Evolutionary conservation across 345 rosid species (phyloP).

Genomic region (Gossypium bickii): DNA sequence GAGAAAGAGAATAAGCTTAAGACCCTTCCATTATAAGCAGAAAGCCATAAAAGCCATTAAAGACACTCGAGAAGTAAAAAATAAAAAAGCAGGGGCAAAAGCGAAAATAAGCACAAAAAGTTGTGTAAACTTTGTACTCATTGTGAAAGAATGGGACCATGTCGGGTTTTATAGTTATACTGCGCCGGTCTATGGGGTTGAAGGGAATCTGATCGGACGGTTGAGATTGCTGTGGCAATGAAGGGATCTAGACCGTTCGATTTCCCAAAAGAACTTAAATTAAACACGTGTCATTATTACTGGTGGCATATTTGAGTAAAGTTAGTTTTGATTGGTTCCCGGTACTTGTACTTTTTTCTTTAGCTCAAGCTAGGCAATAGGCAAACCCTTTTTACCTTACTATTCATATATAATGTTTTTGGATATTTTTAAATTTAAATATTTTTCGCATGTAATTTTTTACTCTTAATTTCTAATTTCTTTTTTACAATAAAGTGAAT

Average conservation of each 20-base stretch:
- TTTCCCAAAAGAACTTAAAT: slow-evolving; percentile 7
- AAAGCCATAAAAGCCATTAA: slow-evolving; percentile 51
- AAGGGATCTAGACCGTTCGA: slow-evolving; percentile 33
- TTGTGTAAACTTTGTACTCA: slow-evolving; percentile 11
- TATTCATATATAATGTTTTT: too few relatives aligned
- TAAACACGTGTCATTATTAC: slow-evolving; percentile 36
- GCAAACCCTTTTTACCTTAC: too few relatives aligned
- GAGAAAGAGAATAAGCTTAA: slow-evolving; percentile 14
- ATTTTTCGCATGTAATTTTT: too few relatives aligned
- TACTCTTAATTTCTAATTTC: too few relatives aligned
- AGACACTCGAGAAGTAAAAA: slow-evolving; percentile 19
- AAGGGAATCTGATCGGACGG: slow-evolving; percentile 32
- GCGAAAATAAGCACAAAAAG: slow-evolving; percentile 18
- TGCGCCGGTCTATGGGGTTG: slow-evolving; percentile 14
- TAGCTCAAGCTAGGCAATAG: too few relatives aligned
- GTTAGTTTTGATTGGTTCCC: slow-evolving; percentile 10
- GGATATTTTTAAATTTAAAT: too few relatives aligned
- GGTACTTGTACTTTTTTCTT: too few relatives aligned
- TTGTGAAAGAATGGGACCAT: slow-evolving; percentile 11
- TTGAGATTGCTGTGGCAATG: background rate
- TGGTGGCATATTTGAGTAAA: slow-evolving; percentile 30
- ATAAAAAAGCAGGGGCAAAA: slow-evolving; percentile 24
- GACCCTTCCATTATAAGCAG: slow-evolving; percentile 60
- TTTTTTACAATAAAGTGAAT: too few relatives aligned
- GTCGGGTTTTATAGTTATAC: background rate